Base-by-base conservation (phyloP, 352 stramenopile genomes). In the Blastocystis sp. region DNA sequence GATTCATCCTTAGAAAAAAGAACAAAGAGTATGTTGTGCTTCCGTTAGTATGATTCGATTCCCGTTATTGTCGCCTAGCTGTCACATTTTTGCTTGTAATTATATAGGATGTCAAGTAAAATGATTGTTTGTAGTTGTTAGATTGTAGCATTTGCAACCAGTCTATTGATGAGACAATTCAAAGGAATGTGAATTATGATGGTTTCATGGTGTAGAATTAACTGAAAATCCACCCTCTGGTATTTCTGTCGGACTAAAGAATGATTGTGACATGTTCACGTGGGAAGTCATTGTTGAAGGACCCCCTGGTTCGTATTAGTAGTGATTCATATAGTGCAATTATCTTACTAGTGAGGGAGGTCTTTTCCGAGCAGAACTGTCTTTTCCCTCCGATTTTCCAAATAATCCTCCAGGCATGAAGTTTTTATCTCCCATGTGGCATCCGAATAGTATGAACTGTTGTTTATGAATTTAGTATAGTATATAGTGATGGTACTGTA, bases 361-460 rank as follows among this genome's bases (percentile, higher is more conserved):
- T 19, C 98, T 99, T 89, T 99, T 99, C 91, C 98, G 97, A 89
- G 96, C 95, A 27, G 90, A 91, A 51, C 92, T 99, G 32, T 92
- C 97, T 73, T 99, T 99, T 89, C 97, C 97, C 35, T 85, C 91
- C 12, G 95, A 98, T 89, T 99, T 99, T 89, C 97, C 97, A 58
- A 98, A 98, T 91, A 97, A 96, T 92, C 97, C 97, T 52, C 95
- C 95, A 27, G 96, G 95, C 85, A 98, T 98, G 95, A 98, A 93
- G 32, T 99, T 99, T 90, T 93, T 93, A 67, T 98, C 95, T 43
- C 94, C 98, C 89, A 98, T 99, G 94, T 99, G 95, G 95, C 96
- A 99, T 89, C 96, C 96, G 7, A 99, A 99, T 88, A 93, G 94
- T 96, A 66, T 91, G 89, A 42, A 1, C 14, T 35, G 2, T 67